Evolutionary conservation across 2,329 filamentous ascomycete species (phyloP).

Genomic region (Boeremia lycopersici): DNA sequence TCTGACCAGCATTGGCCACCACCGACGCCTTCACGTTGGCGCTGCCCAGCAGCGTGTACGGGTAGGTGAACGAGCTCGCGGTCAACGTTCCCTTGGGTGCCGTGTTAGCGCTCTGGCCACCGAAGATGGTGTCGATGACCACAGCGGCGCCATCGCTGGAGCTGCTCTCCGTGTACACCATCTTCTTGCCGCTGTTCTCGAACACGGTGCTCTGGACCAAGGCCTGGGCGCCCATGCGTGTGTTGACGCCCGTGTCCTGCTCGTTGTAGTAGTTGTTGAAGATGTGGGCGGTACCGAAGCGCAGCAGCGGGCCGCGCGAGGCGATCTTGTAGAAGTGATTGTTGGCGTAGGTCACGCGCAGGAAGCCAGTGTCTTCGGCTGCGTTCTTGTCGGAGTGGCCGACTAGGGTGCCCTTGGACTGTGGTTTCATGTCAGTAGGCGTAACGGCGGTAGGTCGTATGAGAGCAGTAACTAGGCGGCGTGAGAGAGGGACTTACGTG

Average conservation of each 20-base stretch:
- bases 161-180: slow-evolving; percentile 60
- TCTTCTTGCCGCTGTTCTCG: slow-evolving; percentile 63
- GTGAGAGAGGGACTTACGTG: slow-evolving; percentile 44
- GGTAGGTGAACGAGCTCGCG: slow-evolving; percentile 54
- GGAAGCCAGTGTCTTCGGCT: slow-evolving; percentile 61
- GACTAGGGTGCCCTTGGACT: slow-evolving; percentile 63
- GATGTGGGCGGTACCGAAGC: slow-evolving; percentile 69
- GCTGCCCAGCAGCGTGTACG: slow-evolving; percentile 59
- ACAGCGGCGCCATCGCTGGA: slow-evolving; percentile 51
- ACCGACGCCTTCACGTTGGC: slow-evolving; percentile 55
- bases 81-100: slow-evolving; percentile 58
- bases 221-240: slow-evolving; percentile 49
- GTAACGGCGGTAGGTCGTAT: background rate
- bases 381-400: slow-evolving; percentile 65
- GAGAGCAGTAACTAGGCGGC: background rate
- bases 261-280: slow-evolving; percentile 57
- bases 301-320: slow-evolving; percentile 65
- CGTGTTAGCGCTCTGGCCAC: slow-evolving; percentile 52
- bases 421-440: background rate
- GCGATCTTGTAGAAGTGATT: slow-evolving; percentile 69
- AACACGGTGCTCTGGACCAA: slow-evolving; percentile 55
- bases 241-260: slow-evolving; percentile 47
- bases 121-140: slow-evolving; percentile 52
- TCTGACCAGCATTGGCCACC: slow-evolving; percentile 34
- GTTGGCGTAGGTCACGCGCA: slow-evolving; percentile 69